Base-by-base conservation (phyloP, 306 rosid species). In the Fagus crenata region DNA sequence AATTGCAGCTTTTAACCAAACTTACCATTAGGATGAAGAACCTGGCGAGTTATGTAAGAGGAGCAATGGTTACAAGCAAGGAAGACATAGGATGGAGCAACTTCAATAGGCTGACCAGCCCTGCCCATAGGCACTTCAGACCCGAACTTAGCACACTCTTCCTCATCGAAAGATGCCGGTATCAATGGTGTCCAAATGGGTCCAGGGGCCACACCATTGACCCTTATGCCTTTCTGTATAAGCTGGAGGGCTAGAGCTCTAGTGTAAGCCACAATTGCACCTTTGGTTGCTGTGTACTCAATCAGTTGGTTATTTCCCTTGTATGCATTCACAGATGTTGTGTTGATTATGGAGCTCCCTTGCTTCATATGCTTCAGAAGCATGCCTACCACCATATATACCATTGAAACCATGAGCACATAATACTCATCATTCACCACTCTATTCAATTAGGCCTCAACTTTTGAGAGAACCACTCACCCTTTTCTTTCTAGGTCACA, bases 191-290 rank as follows among this genome's bases (percentile, higher is more conserved):
- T 91, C 93, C 97, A 93, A 2, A 91, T 88, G 15, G 97, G 97
- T 67, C 98, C 97, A 0, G 96, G 97, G 2, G 97, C 98, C 1
- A 93, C 98, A 1, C 92, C 98, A 11, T 91, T 91, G 18, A 93
- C 97, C 1, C 93, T 79, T 55, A 91, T 91, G 53, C 93, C 92
- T 77, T 49, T 76, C 61, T 15, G 72, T 11, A 51, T 87, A 2
- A 90, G 83, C 80, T 93, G 88, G 77, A 85, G 88, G 1, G 96
- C 82, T 1, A 93, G 90, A n/a, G 84, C 91, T 84, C 97, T 86
- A 0, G 93, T 86, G 53, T 85, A 93, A 6, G 90, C 87, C 49
- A 91, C 97, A 63, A 89, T 86, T 5, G 91, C 94, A 2, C 98
- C 96, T 79, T 93, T 89, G 0, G 96, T 91, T 1, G 98, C 74